Evolutionary conservation across 2,329 filamentous ascomycete genomes (phyloP).

Genomic region (Fusarium torreyae): DNA sequence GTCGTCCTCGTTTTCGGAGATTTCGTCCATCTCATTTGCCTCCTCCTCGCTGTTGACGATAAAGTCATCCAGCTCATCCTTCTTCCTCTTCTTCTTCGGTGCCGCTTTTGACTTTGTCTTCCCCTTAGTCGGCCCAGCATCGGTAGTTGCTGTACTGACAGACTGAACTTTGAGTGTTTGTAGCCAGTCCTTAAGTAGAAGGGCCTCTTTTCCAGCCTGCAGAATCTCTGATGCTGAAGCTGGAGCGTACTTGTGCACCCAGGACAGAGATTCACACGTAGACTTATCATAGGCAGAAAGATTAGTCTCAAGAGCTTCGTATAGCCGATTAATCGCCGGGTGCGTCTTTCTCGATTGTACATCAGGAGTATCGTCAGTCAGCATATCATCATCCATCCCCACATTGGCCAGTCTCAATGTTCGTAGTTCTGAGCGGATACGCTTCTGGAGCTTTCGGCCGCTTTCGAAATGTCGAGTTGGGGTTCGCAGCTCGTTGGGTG

Average conservation of each 20-base stretch:
- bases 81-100: slow-evolving; percentile 75
- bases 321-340: slow-evolving; percentile 72
- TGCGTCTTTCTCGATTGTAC: slow-evolving; percentile 58
- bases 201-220: slow-evolving; percentile 79
- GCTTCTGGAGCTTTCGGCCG: slow-evolving; percentile 66
- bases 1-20: slow-evolving; percentile 73
- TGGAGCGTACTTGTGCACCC: slow-evolving; percentile 91
- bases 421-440: slow-evolving; percentile 64
- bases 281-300: slow-evolving; percentile 87
- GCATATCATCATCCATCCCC: slow-evolving; percentile 39
- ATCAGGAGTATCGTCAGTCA: slow-evolving; percentile 56
- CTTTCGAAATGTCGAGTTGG: slow-evolving; percentile 72
- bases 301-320: slow-evolving; percentile 69
- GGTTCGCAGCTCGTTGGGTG: slow-evolving; percentile 66
- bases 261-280: slow-evolving; percentile 79
- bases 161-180: slow-evolving; percentile 81
- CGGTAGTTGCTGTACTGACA: slow-evolving; percentile 74
- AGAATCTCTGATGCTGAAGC: slow-evolving; percentile 78
- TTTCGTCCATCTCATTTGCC: slow-evolving; percentile 75
- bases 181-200: slow-evolving; percentile 85
- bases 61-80: slow-evolving; percentile 84
- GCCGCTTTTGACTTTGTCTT: slow-evolving; percentile 51
- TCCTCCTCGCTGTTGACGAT: slow-evolving; percentile 86
- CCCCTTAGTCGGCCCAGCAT: slow-evolving; percentile 48
- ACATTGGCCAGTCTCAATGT: slow-evolving; percentile 42